Percentiles rank a stretch among this genome's conserved stretches.
Conservation (phyloP, 495 filamentous ascomycete species). For the Daldinia childiae region DNA sequence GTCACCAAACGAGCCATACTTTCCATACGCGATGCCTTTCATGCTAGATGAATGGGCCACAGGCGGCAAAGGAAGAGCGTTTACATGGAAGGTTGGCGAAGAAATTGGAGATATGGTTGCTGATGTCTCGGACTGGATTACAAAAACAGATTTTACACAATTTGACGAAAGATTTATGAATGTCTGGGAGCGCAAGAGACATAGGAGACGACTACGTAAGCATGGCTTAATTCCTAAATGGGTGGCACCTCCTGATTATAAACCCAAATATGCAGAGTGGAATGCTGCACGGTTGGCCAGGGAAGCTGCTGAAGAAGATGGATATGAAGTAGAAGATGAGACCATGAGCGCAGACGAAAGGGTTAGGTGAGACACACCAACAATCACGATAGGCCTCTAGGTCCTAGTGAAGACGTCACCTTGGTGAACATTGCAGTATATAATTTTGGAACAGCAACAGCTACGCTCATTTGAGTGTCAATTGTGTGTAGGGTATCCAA, state of each 20-base stretch:
- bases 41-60: conserved; percentile 65
- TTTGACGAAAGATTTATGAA: conserved; percentile 48
- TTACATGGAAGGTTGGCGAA: conserved; percentile 43
- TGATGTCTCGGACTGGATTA: conserved; percentile 53
- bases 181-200: conserved; percentile 48
- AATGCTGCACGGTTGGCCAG: conserved; percentile 46
- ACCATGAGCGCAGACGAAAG: conserved; percentile 50
- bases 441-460: background rate
- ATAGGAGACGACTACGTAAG: conserved; percentile 54
- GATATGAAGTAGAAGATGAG: conserved; percentile 47
- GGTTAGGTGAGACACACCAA: conserved; percentile 24
- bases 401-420: background rate
- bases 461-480: background rate
- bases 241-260: conserved; percentile 47
- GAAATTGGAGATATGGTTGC: conserved; percentile 54
- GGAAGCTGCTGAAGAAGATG: conserved; percentile 45
- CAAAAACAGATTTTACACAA: conserved; percentile 50
- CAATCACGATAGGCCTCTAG: background rate
- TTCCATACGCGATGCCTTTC: conserved; percentile 63
- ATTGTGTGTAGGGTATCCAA: background rate
- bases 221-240: conserved; percentile 48
- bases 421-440: background rate
- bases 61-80: conserved; percentile 51
- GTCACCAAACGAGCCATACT: conserved; percentile 61
- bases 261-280: conserved; percentile 48